These are phyloP conservation scores for Sutorius australiensis DNA, from an alignment of 768 basidiomycete genomes.

Conservation along the genomic window DNA sequence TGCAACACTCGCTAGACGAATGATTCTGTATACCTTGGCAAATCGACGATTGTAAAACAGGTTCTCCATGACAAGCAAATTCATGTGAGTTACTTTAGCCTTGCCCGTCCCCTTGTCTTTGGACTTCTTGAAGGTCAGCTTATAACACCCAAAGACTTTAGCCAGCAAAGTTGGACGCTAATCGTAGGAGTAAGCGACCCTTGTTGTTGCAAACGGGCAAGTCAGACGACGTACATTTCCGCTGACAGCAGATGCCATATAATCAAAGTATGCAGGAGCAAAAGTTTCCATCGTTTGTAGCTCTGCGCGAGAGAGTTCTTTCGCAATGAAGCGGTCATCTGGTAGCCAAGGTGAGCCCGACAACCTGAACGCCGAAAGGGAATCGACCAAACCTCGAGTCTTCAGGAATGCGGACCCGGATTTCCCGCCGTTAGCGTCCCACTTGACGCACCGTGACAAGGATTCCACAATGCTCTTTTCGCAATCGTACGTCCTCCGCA, in stretches of 20 bases:
- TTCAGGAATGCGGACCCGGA: slow-evolving; percentile 97
- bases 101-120: slow-evolving; percentile 60
- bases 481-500: slow-evolving; percentile 89
- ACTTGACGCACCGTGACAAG: slow-evolving; percentile 89
- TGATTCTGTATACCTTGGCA: slow-evolving; percentile 56
- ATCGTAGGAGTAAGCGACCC: slow-evolving; percentile 4
- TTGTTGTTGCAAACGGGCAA: background rate
- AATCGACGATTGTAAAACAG: slow-evolving; percentile 91
- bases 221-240: slow-evolving; percentile 57
- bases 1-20: background rate
- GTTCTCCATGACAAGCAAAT: slow-evolving; percentile 97
- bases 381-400: slow-evolving; percentile 64
- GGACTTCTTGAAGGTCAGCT: slow-evolving; percentile 83
- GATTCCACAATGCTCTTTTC: slow-evolving; percentile 94
- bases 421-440: slow-evolving; percentile 94
- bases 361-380: background rate
- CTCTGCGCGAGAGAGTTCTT: slow-evolving; percentile 88
- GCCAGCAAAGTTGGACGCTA: slow-evolving; percentile 93
- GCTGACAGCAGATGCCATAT: slow-evolving; percentile 91
- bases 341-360: background rate
- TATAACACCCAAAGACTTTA: slow-evolving; percentile 96
- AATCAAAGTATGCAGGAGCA: slow-evolving; percentile 96
- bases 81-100: slow-evolving; percentile 86
- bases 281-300: slow-evolving; percentile 95
- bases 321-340: slow-evolving; percentile 99